Percentiles rank a stretch among this genome's conserved stretches.
These are phyloP conservation scores for Diplodia intermedia DNA, from an alignment of 2,329 filamentous ascomycete genomes.

Conservation along the genomic window DNA sequence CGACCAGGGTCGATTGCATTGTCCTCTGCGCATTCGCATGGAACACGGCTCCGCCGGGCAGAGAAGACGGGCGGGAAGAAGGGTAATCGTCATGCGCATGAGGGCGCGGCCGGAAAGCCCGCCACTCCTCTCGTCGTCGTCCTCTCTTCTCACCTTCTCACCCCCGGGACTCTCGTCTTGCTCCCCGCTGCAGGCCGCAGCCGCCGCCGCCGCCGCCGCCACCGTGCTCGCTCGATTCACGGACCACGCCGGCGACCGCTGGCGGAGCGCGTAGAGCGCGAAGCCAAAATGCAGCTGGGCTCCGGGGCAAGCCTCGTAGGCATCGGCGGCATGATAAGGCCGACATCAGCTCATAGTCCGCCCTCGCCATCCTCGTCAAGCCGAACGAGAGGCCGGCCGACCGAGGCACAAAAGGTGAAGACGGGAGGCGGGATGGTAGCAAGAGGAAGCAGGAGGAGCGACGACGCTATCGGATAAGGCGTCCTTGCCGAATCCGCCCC, in stretches of 20 bases:
- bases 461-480: constrained; percentile 14
- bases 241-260: background rate
- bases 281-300: constrained; percentile 6
- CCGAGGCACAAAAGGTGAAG: constrained; percentile 6
- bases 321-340: background rate
- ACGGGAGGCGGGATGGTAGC: too few relatives aligned
- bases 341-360: background rate
- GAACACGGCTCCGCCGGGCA: background rate
- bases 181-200: constrained; percentile 20
- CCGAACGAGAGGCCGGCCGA: constrained; percentile 18
- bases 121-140: background rate
- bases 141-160: background rate
- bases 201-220: background rate
- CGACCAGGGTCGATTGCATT: background rate
- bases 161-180: background rate
- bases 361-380: constrained; percentile 4
- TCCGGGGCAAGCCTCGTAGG: background rate
- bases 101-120: background rate
- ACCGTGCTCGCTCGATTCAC: constrained; percentile 4
- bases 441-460: background rate
- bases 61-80: background rate
- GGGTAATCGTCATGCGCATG: constrained; percentile 10
- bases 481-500: background rate
- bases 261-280: constrained; percentile 18
- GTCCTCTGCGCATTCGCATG: constrained; percentile 8